These are phyloP conservation scores for Aschersonia sp. DNA, from an alignment of 2,329 filamentous ascomycete species.

Conservation along the genomic window DNA sequence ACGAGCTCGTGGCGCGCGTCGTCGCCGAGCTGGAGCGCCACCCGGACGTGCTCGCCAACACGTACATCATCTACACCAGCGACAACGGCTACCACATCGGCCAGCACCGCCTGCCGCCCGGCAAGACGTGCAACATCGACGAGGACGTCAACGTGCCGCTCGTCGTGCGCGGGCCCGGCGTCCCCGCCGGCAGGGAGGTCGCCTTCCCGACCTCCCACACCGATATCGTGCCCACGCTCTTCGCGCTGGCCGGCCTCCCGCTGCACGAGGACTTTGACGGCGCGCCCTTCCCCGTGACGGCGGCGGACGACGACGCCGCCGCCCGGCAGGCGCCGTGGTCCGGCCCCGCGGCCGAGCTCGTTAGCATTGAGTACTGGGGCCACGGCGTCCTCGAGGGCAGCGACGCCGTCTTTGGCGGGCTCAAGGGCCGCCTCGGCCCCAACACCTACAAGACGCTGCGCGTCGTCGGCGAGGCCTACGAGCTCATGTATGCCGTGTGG, in stretches of 20 bases:
- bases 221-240: constrained; percentile 46
- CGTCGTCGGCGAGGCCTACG: constrained; percentile 38
- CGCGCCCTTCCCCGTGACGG: constrained; percentile 30
- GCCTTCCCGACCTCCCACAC: constrained; percentile 43
- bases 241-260: constrained; percentile 26
- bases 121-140: constrained; percentile 43
- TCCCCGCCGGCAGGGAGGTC: constrained; percentile 23
- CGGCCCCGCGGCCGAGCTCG: constrained; percentile 31
- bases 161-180: constrained; percentile 37
- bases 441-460: constrained; percentile 49
- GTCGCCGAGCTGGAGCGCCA: constrained; percentile 25
- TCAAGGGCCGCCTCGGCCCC: constrained; percentile 12
- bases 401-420: constrained; percentile 4
- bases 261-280: constrained; percentile 40
- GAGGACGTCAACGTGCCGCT: constrained; percentile 45
- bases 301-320: constrained; percentile 6
- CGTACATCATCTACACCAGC: constrained; percentile 42
- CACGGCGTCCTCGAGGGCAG: constrained; percentile 22
- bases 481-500: constrained; percentile 46
- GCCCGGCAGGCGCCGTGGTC: background rate
- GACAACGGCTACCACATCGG: constrained; percentile 49
- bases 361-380: constrained; percentile 45
- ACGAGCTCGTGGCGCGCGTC: constrained; percentile 36
- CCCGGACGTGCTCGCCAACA: constrained; percentile 46
- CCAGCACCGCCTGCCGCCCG: constrained; percentile 41